A percentile compares a stretch with the other conserved stretches of the same genome.
Conservation (phyloP, 176 grass and related monocot species). For the Oryza officinalis region DNA sequence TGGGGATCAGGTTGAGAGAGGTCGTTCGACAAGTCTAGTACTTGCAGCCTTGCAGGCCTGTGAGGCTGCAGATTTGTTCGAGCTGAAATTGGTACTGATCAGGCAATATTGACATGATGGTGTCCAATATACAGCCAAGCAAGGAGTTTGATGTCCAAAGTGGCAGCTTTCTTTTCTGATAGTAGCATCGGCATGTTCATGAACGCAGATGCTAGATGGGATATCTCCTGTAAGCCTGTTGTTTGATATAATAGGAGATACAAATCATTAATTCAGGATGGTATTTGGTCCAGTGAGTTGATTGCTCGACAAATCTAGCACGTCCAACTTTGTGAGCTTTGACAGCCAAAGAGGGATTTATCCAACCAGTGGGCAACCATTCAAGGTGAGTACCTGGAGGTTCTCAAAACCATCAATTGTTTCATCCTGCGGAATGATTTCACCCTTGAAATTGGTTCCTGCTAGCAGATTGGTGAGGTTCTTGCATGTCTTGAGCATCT, state of each 20-base stretch:
- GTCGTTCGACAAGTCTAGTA: slow-evolving; percentile 59
- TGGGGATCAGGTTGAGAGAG: not conserved
- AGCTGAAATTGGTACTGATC: slow-evolving; percentile 56
- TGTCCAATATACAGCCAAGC: slow-evolving; percentile 60
- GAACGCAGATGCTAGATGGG: slow-evolving; percentile 35
- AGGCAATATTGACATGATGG: slow-evolving; percentile 53
- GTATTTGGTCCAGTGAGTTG: slow-evolving; percentile 54
- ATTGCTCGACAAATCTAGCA: slow-evolving; percentile 68
- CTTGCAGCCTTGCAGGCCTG: slow-evolving; percentile 49
- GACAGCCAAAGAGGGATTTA: slow-evolving; percentile 62
- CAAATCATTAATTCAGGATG: slow-evolving; percentile 55
- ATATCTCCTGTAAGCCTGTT: slow-evolving; percentile 59
- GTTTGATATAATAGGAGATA: slow-evolving; percentile 58
- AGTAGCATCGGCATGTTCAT: slow-evolving; percentile 54
- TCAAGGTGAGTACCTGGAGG: slow-evolving; percentile 52
- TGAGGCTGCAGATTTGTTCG: slow-evolving; percentile 65
- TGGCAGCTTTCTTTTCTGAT: slow-evolving; percentile 43
- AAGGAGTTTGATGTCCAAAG: slow-evolving; percentile 48
- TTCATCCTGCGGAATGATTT: slow-evolving; percentile 48
- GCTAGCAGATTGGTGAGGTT: slow-evolving; percentile 55
- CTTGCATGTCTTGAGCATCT: slow-evolving; percentile 61
- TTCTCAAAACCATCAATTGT: slow-evolving; percentile 58
- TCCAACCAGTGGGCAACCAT: slow-evolving; percentile 43
- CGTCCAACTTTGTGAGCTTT: slow-evolving; percentile 56
- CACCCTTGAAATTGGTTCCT: slow-evolving; percentile 55